phyloP scores from a whole-genome alignment of 805 yeast species.

The Ascoidea tarda region DNA sequence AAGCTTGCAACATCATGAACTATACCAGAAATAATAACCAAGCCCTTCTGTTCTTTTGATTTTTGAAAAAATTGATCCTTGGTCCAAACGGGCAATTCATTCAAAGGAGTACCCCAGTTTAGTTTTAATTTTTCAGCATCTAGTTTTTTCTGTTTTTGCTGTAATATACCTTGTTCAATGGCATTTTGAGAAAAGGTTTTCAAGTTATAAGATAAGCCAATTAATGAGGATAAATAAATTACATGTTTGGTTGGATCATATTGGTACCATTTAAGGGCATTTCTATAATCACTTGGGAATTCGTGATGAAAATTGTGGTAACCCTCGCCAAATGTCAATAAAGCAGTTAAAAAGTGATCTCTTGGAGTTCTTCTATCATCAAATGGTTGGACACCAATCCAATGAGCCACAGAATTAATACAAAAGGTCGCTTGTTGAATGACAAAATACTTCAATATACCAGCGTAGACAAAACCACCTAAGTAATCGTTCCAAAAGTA shows the following conservation, averaged over 20 bases:
- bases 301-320: conserved; percentile 92
- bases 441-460: conserved; percentile 51
- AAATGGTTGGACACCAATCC: conserved; percentile 58
- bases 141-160: conserved; percentile 70
- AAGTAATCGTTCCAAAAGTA: conserved; percentile 54
- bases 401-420: conserved; percentile 76
- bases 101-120: conserved; percentile 92
- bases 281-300: conserved; percentile 82
- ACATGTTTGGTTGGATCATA: conserved; percentile 84
- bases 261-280: conserved; percentile 55
- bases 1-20: conserved; percentile 91
- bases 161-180: conserved; percentile 57
- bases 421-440: conserved; percentile 73
- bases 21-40: conserved; percentile 78
- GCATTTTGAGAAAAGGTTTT: conserved; percentile 43
- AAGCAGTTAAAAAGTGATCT: conserved; percentile 37
- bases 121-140: conserved; percentile 65
- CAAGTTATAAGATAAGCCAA: conserved; percentile 48
- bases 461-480: conserved; percentile 75
- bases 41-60: conserved; percentile 30
- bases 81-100: conserved; percentile 55
- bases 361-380: conserved; percentile 63
- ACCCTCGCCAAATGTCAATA: conserved; percentile 80
- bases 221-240: conserved; percentile 31
- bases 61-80: conserved; percentile 32